Evolutionary conservation across 306 rosid species (phyloP), one percentile per base, ranked within the genome.

Genomic region (Vigna hirtella): DNA sequence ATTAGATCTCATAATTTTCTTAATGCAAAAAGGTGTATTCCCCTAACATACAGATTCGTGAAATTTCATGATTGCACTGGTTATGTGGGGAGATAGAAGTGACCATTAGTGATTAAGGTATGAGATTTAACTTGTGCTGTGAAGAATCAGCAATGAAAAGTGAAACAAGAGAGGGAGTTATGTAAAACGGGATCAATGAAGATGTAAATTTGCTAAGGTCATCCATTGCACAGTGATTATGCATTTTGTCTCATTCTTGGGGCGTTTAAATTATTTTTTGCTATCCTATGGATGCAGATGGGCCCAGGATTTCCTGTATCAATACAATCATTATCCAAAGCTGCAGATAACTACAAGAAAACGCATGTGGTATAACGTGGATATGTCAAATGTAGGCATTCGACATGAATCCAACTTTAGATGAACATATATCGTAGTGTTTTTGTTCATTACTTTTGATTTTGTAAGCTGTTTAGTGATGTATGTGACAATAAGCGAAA

Each of bases 251-350:
- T 45, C 45, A 8, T 67, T 34, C 17, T 63, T 70, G 14, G 64
- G 17, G 43, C 17, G 13, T 56, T 13, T 56, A 77, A 66, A 43
- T 74, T 77, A 68, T 56, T 45, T 22, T 38, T 9, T 85, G 30
- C 66, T 49, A 45, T 59, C 71, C 36, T 52, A 14, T 71, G 81
- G 17, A 40, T 83, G 86, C 89, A 95, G 99, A 95, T 95, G 98
- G 99, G 99, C 76, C 91, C 93, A 0, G 97, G 93, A 70, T 86
- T 86, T 48, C 91, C 98, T 3, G 87, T 95, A 77, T 89, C 99
- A 43, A 84, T 95, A 72, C 99, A 93, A 59, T 95, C 99, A 0
- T 9, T 93, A 76, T 88, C 98, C 83, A 93, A 89, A 87, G 99
- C 97, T 68, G 98, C 97, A 30, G 99, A 95, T 81, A 87, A 87